Base-by-base conservation (phyloP, 1,284 basidiomycete genomes). In the Somion occarium region DNA sequence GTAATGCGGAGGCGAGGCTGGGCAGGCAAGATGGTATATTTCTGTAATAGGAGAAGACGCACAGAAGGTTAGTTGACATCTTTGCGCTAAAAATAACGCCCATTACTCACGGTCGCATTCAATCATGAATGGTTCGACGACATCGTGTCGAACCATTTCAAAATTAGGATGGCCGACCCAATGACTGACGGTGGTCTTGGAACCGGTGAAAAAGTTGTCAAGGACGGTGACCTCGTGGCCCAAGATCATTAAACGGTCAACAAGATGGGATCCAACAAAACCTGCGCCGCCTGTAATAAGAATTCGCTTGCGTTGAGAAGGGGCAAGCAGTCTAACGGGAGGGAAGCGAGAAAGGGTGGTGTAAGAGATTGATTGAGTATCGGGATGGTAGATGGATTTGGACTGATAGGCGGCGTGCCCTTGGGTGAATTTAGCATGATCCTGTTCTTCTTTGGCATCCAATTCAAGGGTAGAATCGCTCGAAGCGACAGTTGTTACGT, bases 141-240 rank as follows among this genome's bases (percentile, higher is more conserved):
- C 91, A 69, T 99, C 96, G 70, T 98, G 96, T 53, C 96, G 84
- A 57, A 98, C 91, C 71, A 98, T 78, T 72, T 98, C 96, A 62
- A 99, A 99, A 74, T 98, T 98, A 54, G 96, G 96, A 70, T 99
- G 96, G 2, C 96, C 96, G 56, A 94, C 80, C 91, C 91, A 94
- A 67, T 95, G 92, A 55, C 86, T 89, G 59, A 98, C 85, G 47
- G 93, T 95, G 27, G 91, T 94, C 70, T 95, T 95, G 49, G 90
- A 91, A 19, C 96, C 96, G 20, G 95, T 98, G 75, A 98, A 98
- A 69, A 98, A 98, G 74, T 98, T 98, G 75, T 98, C 96, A 50
- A 98, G 73, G 52, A 98, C 96, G 49, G 93, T 94, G 58, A 98
- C 94, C 69, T 98, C 95, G 69, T 98, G 96, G 19, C 96, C 96